Percentiles rank a stretch among this genome's conserved stretches.
phyloP scores from a whole-genome alignment of 371 early-diverging fungal genomes.

The Mucor mucedo region DNA sequence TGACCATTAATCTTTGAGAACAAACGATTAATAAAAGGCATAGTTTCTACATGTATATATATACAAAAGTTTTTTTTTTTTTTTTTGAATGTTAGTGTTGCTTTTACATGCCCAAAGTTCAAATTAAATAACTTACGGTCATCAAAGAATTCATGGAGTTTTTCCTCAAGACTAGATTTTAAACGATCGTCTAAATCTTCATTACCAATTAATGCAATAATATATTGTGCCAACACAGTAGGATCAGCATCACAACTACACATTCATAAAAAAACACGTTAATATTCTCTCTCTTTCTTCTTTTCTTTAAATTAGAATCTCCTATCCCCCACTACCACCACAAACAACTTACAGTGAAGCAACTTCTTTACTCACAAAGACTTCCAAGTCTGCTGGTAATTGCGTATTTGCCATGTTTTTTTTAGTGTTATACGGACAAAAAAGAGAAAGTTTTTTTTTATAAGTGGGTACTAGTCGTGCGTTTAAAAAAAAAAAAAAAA shows the following conservation, averaged over 20 bases:
- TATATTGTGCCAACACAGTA: slow-evolving; percentile 77
- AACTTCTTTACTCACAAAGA: slow-evolving; percentile 53
- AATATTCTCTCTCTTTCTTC: neutral
- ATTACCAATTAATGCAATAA: slow-evolving; percentile 76
- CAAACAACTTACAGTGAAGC: slow-evolving; percentile 49
- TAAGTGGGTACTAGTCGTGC: neutral
- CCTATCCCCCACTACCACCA: no score
- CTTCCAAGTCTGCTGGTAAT: slow-evolving; percentile 46
- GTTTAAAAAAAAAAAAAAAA: neutral
- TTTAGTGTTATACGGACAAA: no score
- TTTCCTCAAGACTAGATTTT: slow-evolving; percentile 43
- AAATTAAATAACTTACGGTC: slow-evolving; percentile 54
- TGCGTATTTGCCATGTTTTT: slow-evolving; percentile 16
- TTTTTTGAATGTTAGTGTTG: no score
- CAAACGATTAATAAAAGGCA: slow-evolving; percentile 67
- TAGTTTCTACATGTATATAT: slow-evolving; percentile 57
- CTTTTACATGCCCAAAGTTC: no score
- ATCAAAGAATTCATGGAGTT: slow-evolving; percentile 61
- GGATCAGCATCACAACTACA: slow-evolving; percentile 86
- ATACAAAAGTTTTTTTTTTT: no score
- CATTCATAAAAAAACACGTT: slow-evolving; percentile 52
- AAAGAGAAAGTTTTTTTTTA: neutral
- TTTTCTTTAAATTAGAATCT: neutral
- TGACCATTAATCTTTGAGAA: slow-evolving; percentile 54
- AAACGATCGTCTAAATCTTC: slow-evolving; percentile 56